These are phyloP conservation scores for Wickerhamiella galacta DNA, from an alignment of 805 yeast genomes.

Conservation along the genomic window DNA sequence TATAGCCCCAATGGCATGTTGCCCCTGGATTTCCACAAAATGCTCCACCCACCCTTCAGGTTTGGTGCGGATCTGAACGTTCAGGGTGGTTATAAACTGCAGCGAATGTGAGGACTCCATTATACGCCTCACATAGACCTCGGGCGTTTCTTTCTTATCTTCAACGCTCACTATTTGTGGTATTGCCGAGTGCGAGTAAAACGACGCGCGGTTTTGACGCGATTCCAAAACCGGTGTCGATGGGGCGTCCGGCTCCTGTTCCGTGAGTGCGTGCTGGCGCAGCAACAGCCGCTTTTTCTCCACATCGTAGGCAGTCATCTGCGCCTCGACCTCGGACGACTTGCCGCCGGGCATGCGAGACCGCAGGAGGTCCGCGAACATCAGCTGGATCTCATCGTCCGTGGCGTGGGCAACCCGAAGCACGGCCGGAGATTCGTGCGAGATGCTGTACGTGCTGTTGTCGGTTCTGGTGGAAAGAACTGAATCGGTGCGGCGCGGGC, in stretches of 20 bases:
- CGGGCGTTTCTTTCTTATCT: conserved; percentile 34
- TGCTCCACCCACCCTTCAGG: conserved; percentile 65
- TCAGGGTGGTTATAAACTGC: conserved; percentile 61
- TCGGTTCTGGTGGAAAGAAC: not conserved
- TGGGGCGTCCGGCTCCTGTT: conserved; percentile 20
- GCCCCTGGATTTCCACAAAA: conserved; percentile 72
- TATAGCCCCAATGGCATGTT: conserved; percentile 52
- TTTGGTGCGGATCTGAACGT: conserved; percentile 87
- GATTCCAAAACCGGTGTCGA: conserved; percentile 3
- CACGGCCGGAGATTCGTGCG: not conserved
- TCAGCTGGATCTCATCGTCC: conserved; percentile 40
- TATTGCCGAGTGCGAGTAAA: too few relatives aligned
- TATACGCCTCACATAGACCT: conserved; percentile 56
- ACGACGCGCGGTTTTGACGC: not conserved
- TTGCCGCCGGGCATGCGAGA: conserved; percentile 51
- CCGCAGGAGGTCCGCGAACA: conserved; percentile 59
- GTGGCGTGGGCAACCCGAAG: conserved; percentile 2
- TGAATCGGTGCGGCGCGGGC: not conserved
- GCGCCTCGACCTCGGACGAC: conserved; percentile 57
- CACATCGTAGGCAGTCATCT: conserved; percentile 54
- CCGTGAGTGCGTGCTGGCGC: conserved; percentile 70
- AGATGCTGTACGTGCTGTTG: not conserved
- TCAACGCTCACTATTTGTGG: not conserved
- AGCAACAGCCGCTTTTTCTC: conserved; percentile 86
- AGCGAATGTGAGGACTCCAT: conserved; percentile 52